Evolutionary conservation across 2,329 filamentous ascomycete species (phyloP).

Genomic region (Cucurbitaria berberidis): DNA sequence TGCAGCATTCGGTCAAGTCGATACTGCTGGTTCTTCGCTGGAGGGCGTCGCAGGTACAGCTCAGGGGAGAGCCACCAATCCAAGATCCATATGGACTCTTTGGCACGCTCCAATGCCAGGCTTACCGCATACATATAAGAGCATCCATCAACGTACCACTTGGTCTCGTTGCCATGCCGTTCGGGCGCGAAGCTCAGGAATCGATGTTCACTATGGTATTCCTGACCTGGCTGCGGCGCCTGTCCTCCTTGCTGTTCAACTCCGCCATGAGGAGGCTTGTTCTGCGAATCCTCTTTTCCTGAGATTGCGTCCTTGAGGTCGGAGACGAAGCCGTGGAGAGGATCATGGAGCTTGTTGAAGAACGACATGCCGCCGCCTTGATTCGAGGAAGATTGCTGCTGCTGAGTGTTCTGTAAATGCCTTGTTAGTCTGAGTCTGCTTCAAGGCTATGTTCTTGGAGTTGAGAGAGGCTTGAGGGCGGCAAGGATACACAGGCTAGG

Average conservation of each 20-base stretch:
- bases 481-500: constrained; percentile 3
- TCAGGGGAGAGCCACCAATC: constrained; percentile 92
- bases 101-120: constrained; percentile 76
- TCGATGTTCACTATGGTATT: constrained; percentile 55
- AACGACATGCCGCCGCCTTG: constrained; percentile 48
- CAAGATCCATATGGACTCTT: constrained; percentile 81
- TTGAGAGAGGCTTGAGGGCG: constrained; percentile 3
- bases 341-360: constrained; percentile 62
- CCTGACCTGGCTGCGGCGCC: constrained; percentile 39
- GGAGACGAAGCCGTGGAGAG: constrained; percentile 58
- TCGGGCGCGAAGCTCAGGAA: constrained; percentile 73
- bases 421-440: constrained; percentile 7
- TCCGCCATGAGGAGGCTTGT: constrained; percentile 48
- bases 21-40: constrained; percentile 80
- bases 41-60: constrained; percentile 83
- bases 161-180: constrained; percentile 72
- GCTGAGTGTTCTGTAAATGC: constrained; percentile 25
- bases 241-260: constrained; percentile 24
- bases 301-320: constrained; percentile 59
- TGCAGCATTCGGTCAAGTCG: constrained; percentile 83
- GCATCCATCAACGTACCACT: constrained; percentile 81
- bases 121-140: constrained; percentile 84
- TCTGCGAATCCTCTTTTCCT: constrained; percentile 51
- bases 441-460: background rate
- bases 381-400: constrained; percentile 36